These are phyloP conservation scores for Exophiala sp. DNA, from an alignment of 2,329 filamentous ascomycete species.

Conservation along the genomic window DNA sequence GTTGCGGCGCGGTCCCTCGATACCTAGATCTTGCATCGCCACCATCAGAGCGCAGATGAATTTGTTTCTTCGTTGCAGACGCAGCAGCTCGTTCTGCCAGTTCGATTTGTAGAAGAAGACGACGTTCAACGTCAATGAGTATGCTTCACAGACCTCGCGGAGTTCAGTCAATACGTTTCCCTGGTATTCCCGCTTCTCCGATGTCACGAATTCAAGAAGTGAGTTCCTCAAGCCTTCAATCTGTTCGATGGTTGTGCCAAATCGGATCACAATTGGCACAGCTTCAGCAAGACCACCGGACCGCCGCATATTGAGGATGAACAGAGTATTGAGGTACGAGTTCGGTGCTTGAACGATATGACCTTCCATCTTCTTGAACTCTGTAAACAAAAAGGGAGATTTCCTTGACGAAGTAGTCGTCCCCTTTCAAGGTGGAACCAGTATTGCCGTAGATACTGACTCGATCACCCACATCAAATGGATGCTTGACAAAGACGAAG, in stretches of 20 bases:
- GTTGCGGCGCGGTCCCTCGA: constrained; percentile 73
- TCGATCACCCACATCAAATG: constrained; percentile 91
- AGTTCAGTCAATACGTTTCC: constrained; percentile 81
- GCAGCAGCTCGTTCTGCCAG: constrained; percentile 89
- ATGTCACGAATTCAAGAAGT: constrained; percentile 74
- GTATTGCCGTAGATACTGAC: constrained; percentile 89
- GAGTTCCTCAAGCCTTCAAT: constrained; percentile 75
- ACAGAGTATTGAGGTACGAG: constrained; percentile 83
- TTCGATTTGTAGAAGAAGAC: constrained; percentile 98
- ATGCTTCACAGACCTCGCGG: constrained; percentile 70
- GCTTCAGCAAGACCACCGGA: constrained; percentile 84
- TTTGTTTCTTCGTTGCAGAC: constrained; percentile 84
- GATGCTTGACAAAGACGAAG: constrained; percentile 95
- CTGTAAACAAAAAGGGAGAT: constrained; percentile 88
- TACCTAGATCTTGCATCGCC: constrained; percentile 73
- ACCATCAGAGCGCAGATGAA: constrained; percentile 90
- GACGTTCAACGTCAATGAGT: constrained; percentile 81
- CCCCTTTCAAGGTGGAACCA: constrained; percentile 68
- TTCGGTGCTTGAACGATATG: constrained; percentile 95
- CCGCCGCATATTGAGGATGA: constrained; percentile 90
- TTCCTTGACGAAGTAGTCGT: constrained; percentile 95
- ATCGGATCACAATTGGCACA: constrained; percentile 76
- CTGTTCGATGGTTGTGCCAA: constrained; percentile 74
- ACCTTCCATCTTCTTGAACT: constrained; percentile 98
- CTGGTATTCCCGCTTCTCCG: constrained; percentile 85